phyloP scores from a whole-genome alignment of 2,329 filamentous ascomycete genomes.

The Venturia effusa region DNA sequence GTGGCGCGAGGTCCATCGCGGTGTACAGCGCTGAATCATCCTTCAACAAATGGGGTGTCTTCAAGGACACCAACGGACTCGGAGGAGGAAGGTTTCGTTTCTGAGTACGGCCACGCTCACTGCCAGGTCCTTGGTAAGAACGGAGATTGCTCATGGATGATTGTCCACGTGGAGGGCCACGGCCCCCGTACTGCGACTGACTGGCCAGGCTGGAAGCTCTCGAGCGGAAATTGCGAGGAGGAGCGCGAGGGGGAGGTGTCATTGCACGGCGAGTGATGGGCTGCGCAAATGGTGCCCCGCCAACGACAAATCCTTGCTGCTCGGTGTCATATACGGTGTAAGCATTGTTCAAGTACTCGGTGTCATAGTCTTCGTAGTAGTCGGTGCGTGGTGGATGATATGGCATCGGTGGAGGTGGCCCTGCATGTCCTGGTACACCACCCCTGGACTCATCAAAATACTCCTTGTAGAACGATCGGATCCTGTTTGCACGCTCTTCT shows the following conservation, averaged over 20 bases:
- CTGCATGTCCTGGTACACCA: slow-evolving; percentile 18
- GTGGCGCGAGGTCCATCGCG: slow-evolving; percentile 80
- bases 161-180: slow-evolving; percentile 26
- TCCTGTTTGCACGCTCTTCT: slow-evolving; percentile 88
- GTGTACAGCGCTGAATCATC: slow-evolving; percentile 61
- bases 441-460: slow-evolving; percentile 83
- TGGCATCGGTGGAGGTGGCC: slow-evolving; percentile 15
- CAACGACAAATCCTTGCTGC: slow-evolving; percentile 51
- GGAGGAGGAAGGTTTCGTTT: slow-evolving; percentile 59
- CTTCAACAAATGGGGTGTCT: slow-evolving; percentile 73
- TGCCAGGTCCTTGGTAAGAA: slow-evolving; percentile 9
- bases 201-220: slow-evolving; percentile 13
- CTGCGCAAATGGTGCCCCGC: slow-evolving; percentile 58
- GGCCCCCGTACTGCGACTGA: neutral
- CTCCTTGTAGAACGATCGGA: slow-evolving; percentile 98
- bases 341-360: slow-evolving; percentile 54
- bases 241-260: slow-evolving; percentile 75
- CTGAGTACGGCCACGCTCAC: slow-evolving; percentile 14
- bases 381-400: slow-evolving; percentile 27
- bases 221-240: slow-evolving; percentile 42
- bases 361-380: slow-evolving; percentile 69
- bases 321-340: slow-evolving; percentile 45
- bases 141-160: slow-evolving; percentile 27
- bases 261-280: slow-evolving; percentile 82
- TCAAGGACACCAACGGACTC: slow-evolving; percentile 59